A percentile compares a stretch with the other conserved stretches of the same genome.
These are phyloP conservation scores for Carallia brachiata DNA, from an alignment of 345 rosid genomes.

Conservation along the genomic window DNA sequence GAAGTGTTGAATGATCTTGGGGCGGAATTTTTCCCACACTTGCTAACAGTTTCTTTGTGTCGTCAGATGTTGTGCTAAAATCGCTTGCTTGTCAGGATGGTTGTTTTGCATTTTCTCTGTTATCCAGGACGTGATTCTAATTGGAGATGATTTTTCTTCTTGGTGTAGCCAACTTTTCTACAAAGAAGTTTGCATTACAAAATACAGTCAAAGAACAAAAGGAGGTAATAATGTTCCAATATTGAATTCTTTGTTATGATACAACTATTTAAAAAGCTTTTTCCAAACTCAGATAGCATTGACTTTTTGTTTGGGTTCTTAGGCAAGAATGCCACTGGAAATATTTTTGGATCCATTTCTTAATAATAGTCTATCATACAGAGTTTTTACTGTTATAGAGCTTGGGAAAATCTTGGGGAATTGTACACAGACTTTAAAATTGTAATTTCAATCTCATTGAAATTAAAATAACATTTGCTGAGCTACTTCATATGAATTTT, in stretches of 20 bases:
- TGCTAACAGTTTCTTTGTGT: too few relatives aligned
- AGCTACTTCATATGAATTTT: background rate
- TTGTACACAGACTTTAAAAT: too few relatives aligned
- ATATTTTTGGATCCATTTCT: background rate
- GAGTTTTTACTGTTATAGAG: background rate
- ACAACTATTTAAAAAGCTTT: too few relatives aligned
- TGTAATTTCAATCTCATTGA: too few relatives aligned
- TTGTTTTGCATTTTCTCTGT: background rate
- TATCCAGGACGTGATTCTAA: background rate
- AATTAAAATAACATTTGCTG: too few relatives aligned
- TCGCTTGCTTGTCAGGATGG: background rate
- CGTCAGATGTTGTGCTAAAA: too few relatives aligned
- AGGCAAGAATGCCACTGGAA: background rate
- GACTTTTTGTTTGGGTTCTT: background rate
- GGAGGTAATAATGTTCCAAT: slow-evolving; percentile 46
- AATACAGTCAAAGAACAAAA: slow-evolving; percentile 75
- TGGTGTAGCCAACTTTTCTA: slow-evolving; percentile 68
- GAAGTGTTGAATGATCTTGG: too few relatives aligned
- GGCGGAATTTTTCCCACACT: too few relatives aligned
- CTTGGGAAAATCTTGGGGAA: background rate
- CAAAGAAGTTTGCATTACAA: slow-evolving; percentile 87
- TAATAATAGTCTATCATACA: too few relatives aligned
- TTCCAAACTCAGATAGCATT: too few relatives aligned
- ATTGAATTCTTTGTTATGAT: background rate
- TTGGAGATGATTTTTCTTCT: slow-evolving; percentile 5